Evolutionary conservation across 495 filamentous ascomycete species (phyloP).

Genomic region (Hypomontagnella submonticulosa): DNA sequence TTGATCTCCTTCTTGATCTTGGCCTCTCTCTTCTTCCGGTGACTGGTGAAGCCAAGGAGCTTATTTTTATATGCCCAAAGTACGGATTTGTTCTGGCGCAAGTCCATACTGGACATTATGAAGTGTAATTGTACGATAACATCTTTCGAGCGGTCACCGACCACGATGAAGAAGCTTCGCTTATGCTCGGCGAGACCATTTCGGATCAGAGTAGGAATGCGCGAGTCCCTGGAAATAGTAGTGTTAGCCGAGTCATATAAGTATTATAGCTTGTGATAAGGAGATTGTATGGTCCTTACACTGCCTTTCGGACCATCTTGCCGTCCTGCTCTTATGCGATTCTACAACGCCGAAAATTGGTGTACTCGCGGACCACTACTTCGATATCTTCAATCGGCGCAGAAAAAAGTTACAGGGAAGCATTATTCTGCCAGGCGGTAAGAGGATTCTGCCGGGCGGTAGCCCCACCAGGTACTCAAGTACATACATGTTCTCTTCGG

Average conservation of each 20-base stretch:
- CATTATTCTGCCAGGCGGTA: constrained; percentile 41
- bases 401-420: constrained; percentile 37
- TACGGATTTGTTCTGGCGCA: constrained; percentile 96
- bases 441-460: constrained; percentile 36
- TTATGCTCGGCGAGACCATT: constrained; percentile 98
- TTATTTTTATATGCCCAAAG: constrained; percentile 99
- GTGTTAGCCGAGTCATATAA: constrained; percentile 14
- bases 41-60: constrained; percentile 88
- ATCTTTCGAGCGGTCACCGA: constrained; percentile 96
- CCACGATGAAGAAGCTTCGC: constrained; percentile 95
- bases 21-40: constrained; percentile 96
- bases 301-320: constrained; percentile 67
- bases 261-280: neutral
- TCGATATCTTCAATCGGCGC: constrained; percentile 8
- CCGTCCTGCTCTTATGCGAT: constrained; percentile 12
- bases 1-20: constrained; percentile 99
- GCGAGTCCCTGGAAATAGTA: constrained; percentile 75
- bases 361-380: neutral
- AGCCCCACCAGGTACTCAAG: constrained; percentile 20
- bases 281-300: constrained; percentile 56
- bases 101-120: constrained; percentile 87
- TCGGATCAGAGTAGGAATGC: constrained; percentile 93
- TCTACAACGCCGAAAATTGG: constrained; percentile 5
- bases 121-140: constrained; percentile 95
- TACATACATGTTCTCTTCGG: neutral